Conservation (phyloP, 345 rosid genomes). For the Eucalyptus grandis region DNA sequence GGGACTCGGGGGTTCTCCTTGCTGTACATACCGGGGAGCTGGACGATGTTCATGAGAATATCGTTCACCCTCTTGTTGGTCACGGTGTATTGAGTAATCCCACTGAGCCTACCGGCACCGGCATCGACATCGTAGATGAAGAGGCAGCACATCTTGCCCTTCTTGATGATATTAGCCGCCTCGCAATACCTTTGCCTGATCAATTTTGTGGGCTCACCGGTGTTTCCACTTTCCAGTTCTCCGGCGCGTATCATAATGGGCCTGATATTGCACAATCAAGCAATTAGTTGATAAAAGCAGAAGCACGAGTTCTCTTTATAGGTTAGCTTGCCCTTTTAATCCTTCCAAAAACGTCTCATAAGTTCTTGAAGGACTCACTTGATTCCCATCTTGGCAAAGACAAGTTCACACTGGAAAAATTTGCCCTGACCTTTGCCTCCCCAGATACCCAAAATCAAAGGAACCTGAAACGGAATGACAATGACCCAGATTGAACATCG, state of each 20-base stretch:
- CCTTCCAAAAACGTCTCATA: not conserved
- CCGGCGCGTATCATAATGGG: constrained; percentile 7
- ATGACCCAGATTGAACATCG: not conserved
- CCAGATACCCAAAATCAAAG: constrained; percentile 8
- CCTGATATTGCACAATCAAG: not conserved
- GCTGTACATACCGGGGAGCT: constrained; percentile 6
- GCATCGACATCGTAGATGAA: constrained; percentile 2
- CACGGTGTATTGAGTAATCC: constrained; percentile 1
- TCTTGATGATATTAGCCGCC: constrained; percentile 5
- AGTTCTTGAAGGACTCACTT: not conserved
- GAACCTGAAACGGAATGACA: not conserved
- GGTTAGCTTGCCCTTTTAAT: not conserved
- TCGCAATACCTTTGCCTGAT: constrained; percentile 4
- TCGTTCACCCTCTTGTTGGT: constrained; percentile 9
- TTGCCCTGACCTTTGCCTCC: constrained; percentile 13
- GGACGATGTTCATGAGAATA: constrained; percentile 6
- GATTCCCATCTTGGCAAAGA: constrained; percentile 10
- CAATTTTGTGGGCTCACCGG: constrained; percentile 3
- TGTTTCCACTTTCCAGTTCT: constrained; percentile 4
- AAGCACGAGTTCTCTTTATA: not conserved
- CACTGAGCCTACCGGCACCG: not conserved
- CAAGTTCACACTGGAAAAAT: constrained; percentile 10
- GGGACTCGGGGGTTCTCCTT: constrained; percentile 7
- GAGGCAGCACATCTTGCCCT: constrained; percentile 4
- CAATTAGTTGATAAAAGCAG: not conserved